These are phyloP conservation scores for Leccinum disarticulatum DNA, from an alignment of 768 basidiomycete species.

Conservation along the genomic window DNA sequence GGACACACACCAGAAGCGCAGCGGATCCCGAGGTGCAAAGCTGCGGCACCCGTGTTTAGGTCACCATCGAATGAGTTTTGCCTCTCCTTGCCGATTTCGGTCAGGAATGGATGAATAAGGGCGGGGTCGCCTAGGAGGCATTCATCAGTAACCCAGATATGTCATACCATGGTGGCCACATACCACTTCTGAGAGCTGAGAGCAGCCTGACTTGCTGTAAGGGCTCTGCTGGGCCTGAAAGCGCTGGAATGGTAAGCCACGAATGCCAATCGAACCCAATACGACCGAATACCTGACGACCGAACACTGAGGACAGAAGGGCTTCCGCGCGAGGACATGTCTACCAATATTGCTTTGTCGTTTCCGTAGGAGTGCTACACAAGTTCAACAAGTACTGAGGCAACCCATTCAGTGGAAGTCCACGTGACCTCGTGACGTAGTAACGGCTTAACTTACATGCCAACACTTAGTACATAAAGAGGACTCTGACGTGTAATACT, in stretches of 20 bases:
- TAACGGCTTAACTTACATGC: too few relatives aligned
- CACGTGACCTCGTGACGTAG: conserved; percentile 13
- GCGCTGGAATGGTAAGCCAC: conserved; percentile 6
- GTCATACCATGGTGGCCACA: conserved; percentile 15
- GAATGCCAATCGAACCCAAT: neutral
- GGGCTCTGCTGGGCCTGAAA: conserved; percentile 37
- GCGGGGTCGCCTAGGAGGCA: conserved; percentile 63
- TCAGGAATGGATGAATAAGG: conserved; percentile 77
- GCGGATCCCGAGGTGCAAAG: conserved; percentile 79
- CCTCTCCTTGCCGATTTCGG: conserved; percentile 69
- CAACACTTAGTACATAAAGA: neutral
- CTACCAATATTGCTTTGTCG: neutral
- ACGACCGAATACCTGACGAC: conserved; percentile 13
- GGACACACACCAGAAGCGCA: conserved; percentile 66
- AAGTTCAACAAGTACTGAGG: conserved; percentile 6
- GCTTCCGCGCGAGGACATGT: conserved; percentile 21
- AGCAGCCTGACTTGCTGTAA: conserved; percentile 66
- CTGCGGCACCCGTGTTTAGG: conserved; percentile 68
- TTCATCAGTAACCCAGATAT: neutral
- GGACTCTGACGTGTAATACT: neutral
- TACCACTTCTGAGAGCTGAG: conserved; percentile 61
- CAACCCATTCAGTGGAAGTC: neutral
- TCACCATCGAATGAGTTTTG: conserved; percentile 48
- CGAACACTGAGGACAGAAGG: conserved; percentile 22
- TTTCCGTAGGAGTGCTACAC: neutral